Percentiles rank a stretch among this genome's conserved stretches.
Conservation (phyloP, 140 eudicot species). For the Stevia rebaudiana region DNA sequence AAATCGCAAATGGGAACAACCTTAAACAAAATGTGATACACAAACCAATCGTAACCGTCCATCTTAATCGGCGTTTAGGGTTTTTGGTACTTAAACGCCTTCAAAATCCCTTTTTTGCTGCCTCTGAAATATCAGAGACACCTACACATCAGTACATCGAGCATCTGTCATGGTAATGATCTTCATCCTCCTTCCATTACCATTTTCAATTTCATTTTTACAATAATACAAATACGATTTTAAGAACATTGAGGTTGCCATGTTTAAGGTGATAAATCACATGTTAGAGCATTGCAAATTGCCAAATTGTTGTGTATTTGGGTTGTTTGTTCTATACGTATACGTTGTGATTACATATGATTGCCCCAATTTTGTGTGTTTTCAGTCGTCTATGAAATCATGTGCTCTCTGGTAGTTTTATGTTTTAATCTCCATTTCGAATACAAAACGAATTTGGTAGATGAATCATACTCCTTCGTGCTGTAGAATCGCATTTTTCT, state of each 20-base stretch:
- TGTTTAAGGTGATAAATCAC: not conserved
- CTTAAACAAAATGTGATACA: too few species aligned
- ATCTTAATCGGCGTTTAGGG: slow-evolving; percentile 18
- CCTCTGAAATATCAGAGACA: too few species aligned
- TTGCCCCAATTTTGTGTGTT: not conserved
- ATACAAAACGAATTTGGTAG: too few species aligned
- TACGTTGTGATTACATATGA: not conserved
- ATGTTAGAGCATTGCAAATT: not conserved
- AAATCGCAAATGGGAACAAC: too few species aligned
- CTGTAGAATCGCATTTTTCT: too few species aligned
- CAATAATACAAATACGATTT: not conserved
- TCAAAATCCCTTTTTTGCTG: slow-evolving; percentile 1
- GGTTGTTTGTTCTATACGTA: not conserved
- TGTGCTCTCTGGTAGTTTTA: too few species aligned
- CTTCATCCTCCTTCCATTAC: not conserved
- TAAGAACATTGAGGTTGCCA: not conserved
- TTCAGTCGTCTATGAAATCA: not conserved
- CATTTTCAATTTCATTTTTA: not conserved
- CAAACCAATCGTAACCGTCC: slow-evolving; percentile 34
- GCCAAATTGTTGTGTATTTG: not conserved
- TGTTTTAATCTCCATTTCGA: too few species aligned
- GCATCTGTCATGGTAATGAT: slow-evolving; percentile 21
- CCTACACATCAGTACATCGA: not conserved
- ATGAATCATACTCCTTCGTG: too few species aligned
- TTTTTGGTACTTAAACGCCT: slow-evolving; percentile 27